Conservation (phyloP, 2,329 filamentous ascomycete genomes). For the Aspergillus sp. region DNA sequence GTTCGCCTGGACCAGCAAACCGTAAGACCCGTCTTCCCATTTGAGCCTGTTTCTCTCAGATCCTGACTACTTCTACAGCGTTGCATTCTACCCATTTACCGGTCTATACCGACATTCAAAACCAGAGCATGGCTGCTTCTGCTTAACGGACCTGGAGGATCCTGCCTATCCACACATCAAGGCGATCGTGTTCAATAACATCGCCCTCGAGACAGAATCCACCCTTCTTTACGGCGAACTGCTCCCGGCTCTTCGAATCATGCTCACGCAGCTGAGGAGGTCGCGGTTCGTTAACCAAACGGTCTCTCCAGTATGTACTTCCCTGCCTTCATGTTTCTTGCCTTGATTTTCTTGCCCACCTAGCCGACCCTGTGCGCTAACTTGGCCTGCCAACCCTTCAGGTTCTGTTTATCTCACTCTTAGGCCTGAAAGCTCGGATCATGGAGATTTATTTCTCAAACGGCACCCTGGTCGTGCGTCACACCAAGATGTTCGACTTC, state of each 20-base stretch:
- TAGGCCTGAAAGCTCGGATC: not conserved
- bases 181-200: too few species aligned
- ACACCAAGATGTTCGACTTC: not conserved
- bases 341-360: not conserved
- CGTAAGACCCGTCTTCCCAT: not conserved
- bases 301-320: not conserved
- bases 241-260: too few species aligned
- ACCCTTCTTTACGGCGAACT: too few species aligned
- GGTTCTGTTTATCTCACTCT: not conserved
- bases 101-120: not conserved
- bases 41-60: not conserved
- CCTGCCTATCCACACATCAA: too few species aligned
- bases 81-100: not conserved
- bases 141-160: not conserved
- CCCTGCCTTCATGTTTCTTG: not conserved
- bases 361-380: not conserved
- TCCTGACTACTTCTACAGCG: not conserved
- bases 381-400: not conserved
- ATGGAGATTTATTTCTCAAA: not conserved
- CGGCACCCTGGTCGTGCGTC: not conserved
- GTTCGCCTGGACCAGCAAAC: not conserved
- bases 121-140: not conserved
- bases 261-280: too few species aligned
- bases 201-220: too few species aligned
- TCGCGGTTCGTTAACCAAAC: not conserved